Evolutionary conservation across 495 filamentous ascomycete species (phyloP).

Genomic region (Lepraria neglecta): DNA sequence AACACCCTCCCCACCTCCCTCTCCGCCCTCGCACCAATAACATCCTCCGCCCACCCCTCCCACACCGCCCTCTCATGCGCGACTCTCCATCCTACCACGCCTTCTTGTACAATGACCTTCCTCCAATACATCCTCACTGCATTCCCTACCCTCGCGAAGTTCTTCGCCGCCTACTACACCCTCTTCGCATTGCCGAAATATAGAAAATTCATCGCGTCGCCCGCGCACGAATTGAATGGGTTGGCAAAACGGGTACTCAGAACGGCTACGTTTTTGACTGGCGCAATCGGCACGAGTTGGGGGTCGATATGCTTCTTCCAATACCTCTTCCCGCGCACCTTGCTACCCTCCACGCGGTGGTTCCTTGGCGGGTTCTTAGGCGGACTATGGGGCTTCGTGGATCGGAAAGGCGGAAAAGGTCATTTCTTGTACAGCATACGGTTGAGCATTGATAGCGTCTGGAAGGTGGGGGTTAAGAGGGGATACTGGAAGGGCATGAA

Average conservation of each 20-base stretch:
- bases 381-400: conserved; percentile 71
- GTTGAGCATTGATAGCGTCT: conserved; percentile 67
- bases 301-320: conserved; percentile 83
- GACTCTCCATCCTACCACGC: conserved; percentile 79
- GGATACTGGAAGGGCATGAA: conserved; percentile 74
- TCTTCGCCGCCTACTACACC: conserved; percentile 65
- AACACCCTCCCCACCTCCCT: conserved; percentile 58
- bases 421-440: conserved; percentile 66
- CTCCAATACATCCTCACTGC: conserved; percentile 73
- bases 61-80: conserved; percentile 82
- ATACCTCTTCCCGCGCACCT: conserved; percentile 60
- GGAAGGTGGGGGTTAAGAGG: conserved; percentile 86
- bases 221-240: conserved; percentile 55
- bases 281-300: conserved; percentile 75
- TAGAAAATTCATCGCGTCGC: conserved; percentile 57
- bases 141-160: conserved; percentile 69
- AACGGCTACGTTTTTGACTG: conserved; percentile 67
- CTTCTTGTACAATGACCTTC: conserved; percentile 80
- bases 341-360: conserved; percentile 76
- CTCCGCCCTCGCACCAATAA: conserved; percentile 64
- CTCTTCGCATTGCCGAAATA: conserved; percentile 62
- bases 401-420: conserved; percentile 37
- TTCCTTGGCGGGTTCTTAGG: conserved; percentile 81
- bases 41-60: conserved; percentile 74
- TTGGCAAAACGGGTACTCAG: conserved; percentile 53